phyloP scores from a whole-genome alignment of 164 flowering plant genomes.

The Chimonanthus salicifolius region DNA sequence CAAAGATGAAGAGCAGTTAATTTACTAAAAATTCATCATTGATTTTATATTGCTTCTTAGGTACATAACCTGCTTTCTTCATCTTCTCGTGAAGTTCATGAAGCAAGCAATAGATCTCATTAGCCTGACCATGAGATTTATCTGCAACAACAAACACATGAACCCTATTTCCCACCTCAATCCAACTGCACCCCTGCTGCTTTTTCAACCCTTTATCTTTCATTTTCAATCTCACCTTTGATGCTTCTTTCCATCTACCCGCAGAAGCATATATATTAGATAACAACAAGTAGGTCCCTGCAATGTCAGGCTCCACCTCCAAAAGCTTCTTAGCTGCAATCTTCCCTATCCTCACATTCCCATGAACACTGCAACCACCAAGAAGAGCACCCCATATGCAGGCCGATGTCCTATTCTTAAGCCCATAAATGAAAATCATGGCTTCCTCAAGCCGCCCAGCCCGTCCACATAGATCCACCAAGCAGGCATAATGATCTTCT shows the following conservation, averaged over 20 bases:
- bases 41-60: slow-evolving; percentile 1
- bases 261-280: slow-evolving; percentile 16
- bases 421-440: slow-evolving; percentile 4
- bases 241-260: slow-evolving; percentile 19
- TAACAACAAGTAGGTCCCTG: slow-evolving; percentile 12
- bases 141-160: slow-evolving; percentile 16
- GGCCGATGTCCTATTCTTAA: slow-evolving; percentile 6
- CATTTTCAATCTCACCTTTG: slow-evolving; percentile 15
- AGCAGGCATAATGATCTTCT: slow-evolving; percentile 17
- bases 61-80: slow-evolving; percentile 11
- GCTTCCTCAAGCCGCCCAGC: slow-evolving; percentile 20
- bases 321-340: slow-evolving; percentile 14
- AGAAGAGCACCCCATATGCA: slow-evolving; percentile 18
- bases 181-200: slow-evolving; percentile 20
- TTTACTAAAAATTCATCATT: slow-evolving; percentile 1
- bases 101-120: slow-evolving; percentile 12
- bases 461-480: slow-evolving; percentile 16
- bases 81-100: slow-evolving; percentile 8
- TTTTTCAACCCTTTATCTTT: slow-evolving; percentile 15
- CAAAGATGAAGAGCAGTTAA: background rate
- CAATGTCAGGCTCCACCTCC: slow-evolving; percentile 14
- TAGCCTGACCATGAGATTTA: slow-evolving; percentile 16
- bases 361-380: slow-evolving; percentile 16
- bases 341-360: slow-evolving; percentile 12
- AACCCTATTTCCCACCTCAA: slow-evolving; percentile 15